Base-by-base conservation (phyloP, 495 filamentous ascomycete genomes). In the Aspergillus incahuasiensis region DNA sequence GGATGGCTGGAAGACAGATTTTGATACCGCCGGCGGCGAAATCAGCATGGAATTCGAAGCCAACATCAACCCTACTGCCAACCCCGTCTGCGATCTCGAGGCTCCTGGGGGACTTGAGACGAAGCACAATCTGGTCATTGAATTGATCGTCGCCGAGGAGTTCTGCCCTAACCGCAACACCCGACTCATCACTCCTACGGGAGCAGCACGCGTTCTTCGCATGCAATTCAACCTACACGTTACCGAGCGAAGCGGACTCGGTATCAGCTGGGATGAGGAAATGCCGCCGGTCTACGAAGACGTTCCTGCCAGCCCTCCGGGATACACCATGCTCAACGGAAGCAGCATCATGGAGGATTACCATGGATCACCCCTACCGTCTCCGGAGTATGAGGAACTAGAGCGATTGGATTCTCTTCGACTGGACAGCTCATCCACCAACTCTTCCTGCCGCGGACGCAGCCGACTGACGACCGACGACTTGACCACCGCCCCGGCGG, bases 201-300 rank as follows among this genome's bases (percentile, higher is more conserved):
- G 94, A 30, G 85, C 89, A 2, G 94, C 94, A 0, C 83, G 94
- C 44, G 91, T 99, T 24, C 75, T 99, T 40, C 83, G 92, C 52
- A 97, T 95, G 86, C 90, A 96, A 64, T 97, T 97, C 79, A 79
- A 80, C 57, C 73, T 90, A 32, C 73, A 82, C 34, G 76, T 97
- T 48, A 97, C 92, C 1, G 88, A 95, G 67, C 81, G 91, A 34
- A 81, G 80, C 16, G 94, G 95, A 2, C 77, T 97, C 49, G 94
- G 94, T 3, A 92, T 99, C 64, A 89, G 86, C 64, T 99, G 94
- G 94, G 94, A 99, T 55, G 91, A 96, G 70, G 94, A 99, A 72
- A 83, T 87, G 68, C 94, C 94, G 34, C 94, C 94, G 0, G 83
- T 92, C 63, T 99, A 99, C 65, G 88, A 94, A 73, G 89, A 97